A percentile compares a stretch with the other conserved stretches of the same genome.
Conservation (phyloP, 2,329 filamentous ascomycete species). For the Harringtonia aguacate region DNA sequence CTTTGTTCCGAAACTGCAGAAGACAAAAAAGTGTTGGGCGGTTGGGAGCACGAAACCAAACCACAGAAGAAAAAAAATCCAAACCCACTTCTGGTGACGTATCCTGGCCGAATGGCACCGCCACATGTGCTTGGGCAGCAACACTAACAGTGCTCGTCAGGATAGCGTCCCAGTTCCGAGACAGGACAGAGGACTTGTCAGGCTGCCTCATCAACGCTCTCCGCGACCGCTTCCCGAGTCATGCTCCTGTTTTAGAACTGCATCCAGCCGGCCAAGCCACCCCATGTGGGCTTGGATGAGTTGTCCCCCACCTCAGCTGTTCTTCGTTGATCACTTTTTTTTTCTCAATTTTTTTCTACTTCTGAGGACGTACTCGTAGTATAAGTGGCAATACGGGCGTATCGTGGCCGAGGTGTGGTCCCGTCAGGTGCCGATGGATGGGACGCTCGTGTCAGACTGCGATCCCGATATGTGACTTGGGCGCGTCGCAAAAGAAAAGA, state of each 20-base stretch:
- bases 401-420: not conserved
- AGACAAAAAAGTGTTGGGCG: not conserved
- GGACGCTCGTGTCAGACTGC: not conserved
- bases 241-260: no score
- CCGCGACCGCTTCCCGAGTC: no score
- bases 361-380: no score
- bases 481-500: not conserved
- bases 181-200: no score
- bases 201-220: no score
- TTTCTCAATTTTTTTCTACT: no score
- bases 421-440: slow-evolving; percentile 4
- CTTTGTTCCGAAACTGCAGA: not conserved
- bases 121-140: not conserved
- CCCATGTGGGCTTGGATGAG: no score
- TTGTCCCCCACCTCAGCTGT: no score
- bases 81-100: not conserved
- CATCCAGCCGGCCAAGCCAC: no score
- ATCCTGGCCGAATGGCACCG: not conserved
- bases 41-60: no score
- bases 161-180: not conserved
- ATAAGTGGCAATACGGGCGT: not conserved
- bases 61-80: not conserved
- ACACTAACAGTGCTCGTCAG: not conserved
- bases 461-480: not conserved
- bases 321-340: no score